Evolutionary conservation across 208 protist species (phyloP).

Genomic region (Wallacemonas sp.): DNA sequence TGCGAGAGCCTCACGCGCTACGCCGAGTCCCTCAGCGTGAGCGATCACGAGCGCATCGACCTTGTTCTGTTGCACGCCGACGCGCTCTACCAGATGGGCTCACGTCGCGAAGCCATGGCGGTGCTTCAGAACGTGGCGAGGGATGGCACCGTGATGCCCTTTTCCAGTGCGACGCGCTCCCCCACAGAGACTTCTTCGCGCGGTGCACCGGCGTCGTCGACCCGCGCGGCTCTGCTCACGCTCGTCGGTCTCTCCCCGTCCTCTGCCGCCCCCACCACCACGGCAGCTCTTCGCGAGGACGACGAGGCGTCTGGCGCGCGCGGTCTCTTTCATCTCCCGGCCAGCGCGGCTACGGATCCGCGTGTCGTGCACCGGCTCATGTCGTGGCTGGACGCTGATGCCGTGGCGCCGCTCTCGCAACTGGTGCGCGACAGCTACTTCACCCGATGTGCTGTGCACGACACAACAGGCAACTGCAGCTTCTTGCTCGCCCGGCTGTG

Average conservation of each 20-base stretch:
- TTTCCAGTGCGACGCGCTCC: no score
- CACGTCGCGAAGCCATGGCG: slow-evolving; percentile 28
- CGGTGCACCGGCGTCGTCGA: no score
- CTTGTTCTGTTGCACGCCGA: slow-evolving; percentile 37
- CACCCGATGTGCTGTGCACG: slow-evolving; percentile 36
- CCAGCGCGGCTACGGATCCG: slow-evolving; percentile 30
- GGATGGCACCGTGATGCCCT: neutral
- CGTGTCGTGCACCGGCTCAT: slow-evolving; percentile 63
- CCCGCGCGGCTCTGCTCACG: no score
- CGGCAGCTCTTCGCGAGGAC: no score
- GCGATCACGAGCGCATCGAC: neutral
- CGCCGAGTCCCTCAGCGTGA: neutral
- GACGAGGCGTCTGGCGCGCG: no score
- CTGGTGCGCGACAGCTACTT: slow-evolving; percentile 76
- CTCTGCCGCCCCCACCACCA: no score
- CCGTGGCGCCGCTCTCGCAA: slow-evolving; percentile 59
- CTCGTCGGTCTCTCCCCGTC: no score
- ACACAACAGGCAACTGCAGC: slow-evolving; percentile 57
- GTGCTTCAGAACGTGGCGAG: slow-evolving; percentile 25
- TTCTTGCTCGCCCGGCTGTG: slow-evolving; percentile 67
- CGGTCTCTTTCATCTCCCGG: slow-evolving; percentile 25
- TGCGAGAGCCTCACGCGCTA: neutral
- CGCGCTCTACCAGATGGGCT: slow-evolving; percentile 27
- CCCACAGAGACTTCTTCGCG: no score
- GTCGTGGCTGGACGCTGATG: slow-evolving; percentile 50